Evolutionary conservation across 768 basidiomycete species (phyloP).

Genomic region (Mycena vulgaris): DNA sequence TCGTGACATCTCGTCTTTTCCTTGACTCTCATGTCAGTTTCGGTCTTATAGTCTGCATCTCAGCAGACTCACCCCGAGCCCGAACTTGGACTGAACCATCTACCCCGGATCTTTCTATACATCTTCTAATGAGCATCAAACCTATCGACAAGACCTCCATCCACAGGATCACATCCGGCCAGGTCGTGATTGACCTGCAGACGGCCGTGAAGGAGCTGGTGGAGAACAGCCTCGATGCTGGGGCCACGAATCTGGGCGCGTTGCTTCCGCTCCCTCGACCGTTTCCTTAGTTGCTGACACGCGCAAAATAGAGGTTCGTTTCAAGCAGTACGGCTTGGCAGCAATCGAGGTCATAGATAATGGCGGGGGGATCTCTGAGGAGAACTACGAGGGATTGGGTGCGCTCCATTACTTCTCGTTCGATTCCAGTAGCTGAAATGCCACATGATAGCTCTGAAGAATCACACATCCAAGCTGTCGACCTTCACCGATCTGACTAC

Average conservation of each 20-base stretch:
- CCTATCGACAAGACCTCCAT: conserved; percentile 85
- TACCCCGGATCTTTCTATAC: neutral
- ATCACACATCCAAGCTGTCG: conserved; percentile 93
- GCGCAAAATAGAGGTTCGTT: conserved; percentile 79
- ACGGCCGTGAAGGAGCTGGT: conserved; percentile 96
- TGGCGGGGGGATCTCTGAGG: conserved; percentile 85
- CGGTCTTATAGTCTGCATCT: no score
- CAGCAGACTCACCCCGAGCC: neutral
- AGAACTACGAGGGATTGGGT: conserved; percentile 88
- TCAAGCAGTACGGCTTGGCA: conserved; percentile 89
- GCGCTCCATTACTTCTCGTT: conserved; percentile 42
- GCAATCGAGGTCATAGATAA: conserved; percentile 94
- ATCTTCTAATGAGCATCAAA: conserved; percentile 50
- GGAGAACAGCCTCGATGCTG: conserved; percentile 96
- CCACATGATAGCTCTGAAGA: conserved; percentile 78
- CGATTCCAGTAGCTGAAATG: neutral
- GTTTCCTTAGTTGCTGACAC: conserved; percentile 10
- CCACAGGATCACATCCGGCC: conserved; percentile 93
- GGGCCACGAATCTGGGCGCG: conserved; percentile 88
- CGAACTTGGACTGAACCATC: neutral
- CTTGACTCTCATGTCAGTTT: neutral
- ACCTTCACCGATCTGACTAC: conserved; percentile 80
- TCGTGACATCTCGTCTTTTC: neutral
- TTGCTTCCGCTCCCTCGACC: neutral
- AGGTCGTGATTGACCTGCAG: conserved; percentile 95